A percentile compares a stretch with the other conserved stretches of the same genome.
Conservation (phyloP, 768 basidiomycete species). For the Inosperma sp. region DNA sequence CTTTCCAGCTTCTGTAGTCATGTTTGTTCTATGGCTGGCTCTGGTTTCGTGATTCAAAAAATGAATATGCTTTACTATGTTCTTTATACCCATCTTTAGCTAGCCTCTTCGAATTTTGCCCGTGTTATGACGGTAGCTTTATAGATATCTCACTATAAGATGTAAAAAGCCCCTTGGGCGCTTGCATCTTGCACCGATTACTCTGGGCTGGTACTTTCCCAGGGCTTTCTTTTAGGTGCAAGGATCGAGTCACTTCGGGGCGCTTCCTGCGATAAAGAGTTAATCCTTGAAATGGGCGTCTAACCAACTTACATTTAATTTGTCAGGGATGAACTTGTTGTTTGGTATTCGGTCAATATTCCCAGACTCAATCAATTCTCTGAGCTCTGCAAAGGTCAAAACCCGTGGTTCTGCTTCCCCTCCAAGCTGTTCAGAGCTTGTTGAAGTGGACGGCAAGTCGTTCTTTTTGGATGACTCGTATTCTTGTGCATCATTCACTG, state of each 20-base stretch:
- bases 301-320: slow-evolving; percentile 46
- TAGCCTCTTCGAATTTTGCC: too few species aligned
- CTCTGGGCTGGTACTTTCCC: slow-evolving; percentile 41
- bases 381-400: slow-evolving; percentile 63
- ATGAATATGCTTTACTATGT: too few species aligned
- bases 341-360: slow-evolving; percentile 72
- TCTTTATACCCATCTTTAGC: too few species aligned
- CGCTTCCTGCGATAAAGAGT: slow-evolving; percentile 38
- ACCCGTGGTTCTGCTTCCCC: slow-evolving; percentile 34
- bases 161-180: neutral
- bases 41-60: too few species aligned
- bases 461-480: slow-evolving; percentile 21
- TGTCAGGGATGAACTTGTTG: slow-evolving; percentile 67
- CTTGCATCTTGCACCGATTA: neutral
- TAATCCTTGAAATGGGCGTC: slow-evolving; percentile 4
- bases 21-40: too few species aligned
- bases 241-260: slow-evolving; percentile 54
- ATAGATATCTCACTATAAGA: neutral
- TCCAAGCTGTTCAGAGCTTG: neutral
- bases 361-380: slow-evolving; percentile 66
- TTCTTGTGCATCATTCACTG: slow-evolving; percentile 39
- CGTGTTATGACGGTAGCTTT: too few species aligned
- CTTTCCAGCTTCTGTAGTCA: too few species aligned
- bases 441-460: too few species aligned
- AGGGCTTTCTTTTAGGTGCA: slow-evolving; percentile 57